phyloP scores from a whole-genome alignment of 805 yeast species.

The Candida montana region DNA sequence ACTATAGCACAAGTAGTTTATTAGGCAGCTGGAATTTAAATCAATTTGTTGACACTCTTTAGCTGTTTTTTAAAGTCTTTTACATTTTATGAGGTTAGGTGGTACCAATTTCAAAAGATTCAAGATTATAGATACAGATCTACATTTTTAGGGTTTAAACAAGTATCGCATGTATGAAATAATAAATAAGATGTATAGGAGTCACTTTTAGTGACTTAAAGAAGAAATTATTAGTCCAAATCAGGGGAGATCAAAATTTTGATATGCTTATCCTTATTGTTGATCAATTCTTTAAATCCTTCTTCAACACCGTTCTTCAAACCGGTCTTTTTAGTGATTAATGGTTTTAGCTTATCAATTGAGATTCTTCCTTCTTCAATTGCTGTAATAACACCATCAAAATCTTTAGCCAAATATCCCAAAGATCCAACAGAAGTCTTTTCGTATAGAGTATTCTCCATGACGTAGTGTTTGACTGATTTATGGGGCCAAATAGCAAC shows the following conservation, averaged over 20 bases:
- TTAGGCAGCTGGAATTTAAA: no score
- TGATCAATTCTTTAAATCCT: constrained; percentile 38
- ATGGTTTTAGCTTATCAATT: constrained; percentile 28
- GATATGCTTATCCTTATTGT: constrained; percentile 40
- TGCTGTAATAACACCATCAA: constrained; percentile 37
- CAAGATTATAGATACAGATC: no score
- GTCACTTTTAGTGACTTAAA: no score
- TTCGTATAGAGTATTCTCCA: constrained; percentile 40
- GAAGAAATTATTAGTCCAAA: constrained; percentile 1
- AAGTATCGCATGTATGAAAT: no score
- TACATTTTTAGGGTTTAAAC: no score
- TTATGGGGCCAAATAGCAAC: constrained; percentile 48
- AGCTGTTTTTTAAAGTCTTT: no score
- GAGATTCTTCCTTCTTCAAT: constrained; percentile 33
- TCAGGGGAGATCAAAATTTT: constrained; percentile 39
- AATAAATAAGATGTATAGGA: no score
- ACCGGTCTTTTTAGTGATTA: constrained; percentile 36
- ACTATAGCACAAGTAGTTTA: no score
- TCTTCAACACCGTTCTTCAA: constrained; percentile 35
- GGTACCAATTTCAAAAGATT: no score
- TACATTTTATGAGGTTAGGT: no score
- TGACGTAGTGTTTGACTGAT: constrained; percentile 38
- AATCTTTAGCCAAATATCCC: constrained; percentile 40
- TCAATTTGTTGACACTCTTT: no score
- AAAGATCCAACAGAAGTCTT: constrained; percentile 40